phyloP scores from a whole-genome alignment of 768 basidiomycete species.

The Boletus subparvulus region DNA sequence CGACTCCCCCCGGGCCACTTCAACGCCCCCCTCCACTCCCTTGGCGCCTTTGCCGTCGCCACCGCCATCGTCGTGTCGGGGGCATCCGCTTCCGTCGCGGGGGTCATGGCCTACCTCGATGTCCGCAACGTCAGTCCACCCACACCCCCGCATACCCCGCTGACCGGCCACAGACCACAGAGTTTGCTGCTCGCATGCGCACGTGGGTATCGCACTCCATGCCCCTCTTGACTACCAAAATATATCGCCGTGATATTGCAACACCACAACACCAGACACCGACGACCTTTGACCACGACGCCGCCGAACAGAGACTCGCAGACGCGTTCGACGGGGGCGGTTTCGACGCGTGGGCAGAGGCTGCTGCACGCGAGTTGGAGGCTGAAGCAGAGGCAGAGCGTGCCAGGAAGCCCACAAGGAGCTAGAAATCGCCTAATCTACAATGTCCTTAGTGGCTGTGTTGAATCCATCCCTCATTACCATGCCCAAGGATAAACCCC shows the following conservation, averaged over 20 bases:
- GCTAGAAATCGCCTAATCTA: too few species aligned
- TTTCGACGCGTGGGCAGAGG: too few species aligned
- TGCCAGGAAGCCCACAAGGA: too few species aligned
- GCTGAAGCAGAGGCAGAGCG: too few species aligned
- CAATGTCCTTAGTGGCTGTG: too few species aligned
- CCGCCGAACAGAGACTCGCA: too few species aligned
- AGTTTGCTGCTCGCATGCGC: constrained; percentile 62
- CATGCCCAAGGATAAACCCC: constrained; percentile 24
- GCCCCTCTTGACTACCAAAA: constrained; percentile 49
- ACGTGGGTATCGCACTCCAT: constrained; percentile 42
- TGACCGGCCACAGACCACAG: constrained; percentile 42
- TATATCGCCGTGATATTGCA: constrained; percentile 42
- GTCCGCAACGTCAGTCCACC: constrained; percentile 47
- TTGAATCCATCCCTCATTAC: background rate
- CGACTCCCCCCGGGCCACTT: constrained; percentile 28
- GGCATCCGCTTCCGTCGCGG: constrained; percentile 44
- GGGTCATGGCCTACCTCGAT: constrained; percentile 51
- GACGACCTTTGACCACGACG: too few species aligned
- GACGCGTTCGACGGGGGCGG: too few species aligned
- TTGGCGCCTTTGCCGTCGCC: constrained; percentile 65
- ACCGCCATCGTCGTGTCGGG: constrained; percentile 55
- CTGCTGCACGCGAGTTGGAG: too few species aligned
- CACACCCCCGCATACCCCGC: background rate
- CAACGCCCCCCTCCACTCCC: constrained; percentile 52
- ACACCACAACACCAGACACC: too few species aligned